Base-by-base conservation (phyloP, 306 rosid genomes). In the Prunus fruticosa region DNA sequence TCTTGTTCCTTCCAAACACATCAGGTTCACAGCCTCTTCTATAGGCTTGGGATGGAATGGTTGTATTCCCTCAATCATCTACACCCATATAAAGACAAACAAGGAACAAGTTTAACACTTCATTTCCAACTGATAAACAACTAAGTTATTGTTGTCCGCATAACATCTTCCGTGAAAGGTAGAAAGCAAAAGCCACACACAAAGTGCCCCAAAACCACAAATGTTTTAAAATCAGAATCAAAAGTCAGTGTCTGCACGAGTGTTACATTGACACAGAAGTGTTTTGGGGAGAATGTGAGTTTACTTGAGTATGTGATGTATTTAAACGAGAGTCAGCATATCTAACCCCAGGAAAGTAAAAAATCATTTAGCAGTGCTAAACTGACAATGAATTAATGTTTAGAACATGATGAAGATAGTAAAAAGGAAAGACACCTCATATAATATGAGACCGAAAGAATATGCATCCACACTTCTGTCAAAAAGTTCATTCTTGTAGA, bases 31-130 rank as follows among this genome's bases (percentile, higher is more conserved):
- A 64, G 83, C 93, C 85, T 93, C 99, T 82, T 91, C 99, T 5
- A 88, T 28, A 69, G 91, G 58, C 85, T 63, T 88, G 32, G 91
- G 93, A 83, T 89, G 89, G 82, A 91, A 83, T 62, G 97, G 88
- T 22, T 80, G 93, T 62, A 79, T 16, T 58, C 99, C 99, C 89
- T 96, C 99, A 62, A 91, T 71, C 98, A 96, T 96, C 99, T 96
- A 80, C 10, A 70, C 74, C 22, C 73, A 77, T 19, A 69, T 52
- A 47, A 27, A 67, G 68, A 68, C 45, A 27, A 45, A 49, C 34
- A 67, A 45, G 23, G 64, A 71, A 50, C 47, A 27, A 11, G 60
- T 62, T 38, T 69, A 62, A 63, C 1, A 38, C 41, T 63, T 54
- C 27, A 66, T 68, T 47, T 72, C 51, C 25, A 68, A 49, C 69